phyloP scores from a whole-genome alignment of 2,329 filamentous ascomycete species.

The Myriosclerotinia curreyana region DNA sequence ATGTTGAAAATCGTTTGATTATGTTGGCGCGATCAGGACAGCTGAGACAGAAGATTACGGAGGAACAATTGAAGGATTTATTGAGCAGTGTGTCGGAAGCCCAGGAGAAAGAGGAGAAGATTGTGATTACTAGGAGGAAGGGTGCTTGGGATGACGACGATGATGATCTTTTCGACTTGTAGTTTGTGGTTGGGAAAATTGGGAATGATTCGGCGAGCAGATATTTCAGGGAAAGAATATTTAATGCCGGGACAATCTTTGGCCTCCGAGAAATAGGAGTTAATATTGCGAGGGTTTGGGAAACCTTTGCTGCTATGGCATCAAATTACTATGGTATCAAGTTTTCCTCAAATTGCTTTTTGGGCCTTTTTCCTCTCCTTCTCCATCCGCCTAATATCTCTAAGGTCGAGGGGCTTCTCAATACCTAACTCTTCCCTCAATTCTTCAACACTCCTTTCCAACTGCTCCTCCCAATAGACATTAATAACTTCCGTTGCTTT shows the following conservation, averaged over 20 bases:
- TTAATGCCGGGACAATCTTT: conserved; percentile 3
- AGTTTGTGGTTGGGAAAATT: background rate
- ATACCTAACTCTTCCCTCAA: conserved; percentile 74
- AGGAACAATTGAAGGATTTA: conserved; percentile 90
- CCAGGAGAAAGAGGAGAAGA: conserved; percentile 75
- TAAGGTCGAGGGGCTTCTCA: conserved; percentile 82
- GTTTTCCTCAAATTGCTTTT: conserved; percentile 38
- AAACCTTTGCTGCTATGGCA: conserved; percentile 3
- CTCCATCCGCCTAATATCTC: conserved; percentile 69
- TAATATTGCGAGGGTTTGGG: conserved; percentile 11
- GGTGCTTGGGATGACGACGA: conserved; percentile 86
- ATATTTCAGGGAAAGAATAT: background rate
- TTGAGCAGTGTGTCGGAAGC: conserved; percentile 80
- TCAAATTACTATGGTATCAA: conserved; percentile 32
- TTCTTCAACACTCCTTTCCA: conserved; percentile 78
- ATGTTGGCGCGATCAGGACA: conserved; percentile 87
- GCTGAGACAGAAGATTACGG: conserved; percentile 81
- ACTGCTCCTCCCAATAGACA: conserved; percentile 95
- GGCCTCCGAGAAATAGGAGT: background rate
- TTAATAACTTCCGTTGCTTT: conserved; percentile 80
- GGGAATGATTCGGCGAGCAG: background rate
- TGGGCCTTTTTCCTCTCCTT: conserved; percentile 65
- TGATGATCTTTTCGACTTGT: conserved; percentile 64
- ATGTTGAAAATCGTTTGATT: conserved; percentile 90
- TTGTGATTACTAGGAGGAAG: conserved; percentile 77